Evolutionary conservation across 352 stramenopile genomes (phyloP).

Genomic region (Lagenidium giganteum): DNA sequence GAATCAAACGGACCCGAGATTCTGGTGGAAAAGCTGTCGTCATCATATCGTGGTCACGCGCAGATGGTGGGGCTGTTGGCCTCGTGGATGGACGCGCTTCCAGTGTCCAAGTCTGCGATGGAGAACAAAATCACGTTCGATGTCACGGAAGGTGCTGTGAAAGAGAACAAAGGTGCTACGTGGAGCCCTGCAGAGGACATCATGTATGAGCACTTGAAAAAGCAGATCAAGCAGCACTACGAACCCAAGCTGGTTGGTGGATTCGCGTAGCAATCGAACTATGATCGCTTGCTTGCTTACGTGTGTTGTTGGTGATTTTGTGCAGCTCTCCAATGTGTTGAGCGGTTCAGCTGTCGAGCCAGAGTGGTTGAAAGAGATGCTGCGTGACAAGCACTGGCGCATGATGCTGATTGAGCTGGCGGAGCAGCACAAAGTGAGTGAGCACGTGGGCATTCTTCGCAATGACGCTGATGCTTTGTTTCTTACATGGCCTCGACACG

Average conservation of each 20-base stretch:
- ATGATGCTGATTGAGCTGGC: conserved; percentile 83
- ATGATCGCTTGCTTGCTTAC: too few species aligned
- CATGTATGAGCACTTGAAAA: conserved; percentile 69
- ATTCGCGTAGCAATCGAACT: not conserved
- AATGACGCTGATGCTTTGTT: conserved; percentile 1
- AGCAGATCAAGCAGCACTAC: conserved; percentile 77
- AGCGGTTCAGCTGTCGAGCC: conserved; percentile 71
- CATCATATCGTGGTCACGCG: conserved; percentile 79
- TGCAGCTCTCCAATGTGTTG: conserved; percentile 75
- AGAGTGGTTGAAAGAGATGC: conserved; percentile 82
- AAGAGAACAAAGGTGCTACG: conserved; percentile 59
- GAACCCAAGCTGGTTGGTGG: conserved; percentile 64
- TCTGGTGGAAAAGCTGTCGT: conserved; percentile 81
- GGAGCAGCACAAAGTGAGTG: conserved; percentile 73
- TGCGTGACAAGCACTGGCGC: conserved; percentile 75
- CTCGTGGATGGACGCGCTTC: conserved; percentile 72
- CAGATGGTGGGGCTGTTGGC: conserved; percentile 86
- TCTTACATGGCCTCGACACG: not conserved
- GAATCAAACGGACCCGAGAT: conserved; percentile 81
- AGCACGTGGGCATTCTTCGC: too few species aligned
- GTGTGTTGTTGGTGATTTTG: not conserved
- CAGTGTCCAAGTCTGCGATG: conserved; percentile 45
- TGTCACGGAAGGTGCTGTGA: conserved; percentile 52
- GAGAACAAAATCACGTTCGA: conserved; percentile 79
- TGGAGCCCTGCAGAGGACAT: conserved; percentile 78